Percentiles rank a stretch among this genome's conserved stretches.
These are phyloP conservation scores for Echria macrotheca DNA, from an alignment of 495 filamentous ascomycete genomes.

Conservation along the genomic window DNA sequence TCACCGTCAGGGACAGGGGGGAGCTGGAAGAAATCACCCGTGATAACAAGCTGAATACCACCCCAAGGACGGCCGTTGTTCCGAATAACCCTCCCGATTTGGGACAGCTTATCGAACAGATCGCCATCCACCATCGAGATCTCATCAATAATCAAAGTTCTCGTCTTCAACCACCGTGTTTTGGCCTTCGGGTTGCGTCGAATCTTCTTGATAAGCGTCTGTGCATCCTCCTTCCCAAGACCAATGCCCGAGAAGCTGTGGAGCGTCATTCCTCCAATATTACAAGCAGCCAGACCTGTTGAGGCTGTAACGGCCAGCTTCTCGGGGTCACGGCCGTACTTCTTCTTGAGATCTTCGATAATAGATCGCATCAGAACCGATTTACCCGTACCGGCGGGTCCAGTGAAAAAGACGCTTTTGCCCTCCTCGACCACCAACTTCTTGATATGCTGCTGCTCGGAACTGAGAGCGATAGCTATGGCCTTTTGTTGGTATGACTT, in stretches of 20 bases:
- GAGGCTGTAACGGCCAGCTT: slow-evolving; percentile 89
- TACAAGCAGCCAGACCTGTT: slow-evolving; percentile 92
- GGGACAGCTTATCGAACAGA: slow-evolving; percentile 91
- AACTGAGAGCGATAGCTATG: slow-evolving; percentile 66
- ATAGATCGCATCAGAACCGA: slow-evolving; percentile 91
- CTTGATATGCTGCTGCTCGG: slow-evolving; percentile 80
- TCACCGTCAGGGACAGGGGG: slow-evolving; percentile 76
- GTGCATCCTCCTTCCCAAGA: slow-evolving; percentile 80
- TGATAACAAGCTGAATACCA: slow-evolving; percentile 92
- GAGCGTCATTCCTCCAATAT: slow-evolving; percentile 90
- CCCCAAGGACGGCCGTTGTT: slow-evolving; percentile 92
- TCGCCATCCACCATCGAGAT: slow-evolving; percentile 98
- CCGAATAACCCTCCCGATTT: slow-evolving; percentile 70
- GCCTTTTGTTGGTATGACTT: slow-evolving; percentile 30
- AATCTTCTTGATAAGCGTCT: slow-evolving; percentile 85
- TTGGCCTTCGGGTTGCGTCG: slow-evolving; percentile 82
- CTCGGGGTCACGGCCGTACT: slow-evolving; percentile 68
- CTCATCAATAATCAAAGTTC: slow-evolving; percentile 85
- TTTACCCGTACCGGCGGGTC: slow-evolving; percentile 95
- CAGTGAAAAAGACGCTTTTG: slow-evolving; percentile 96
- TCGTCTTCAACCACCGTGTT: slow-evolving; percentile 81
- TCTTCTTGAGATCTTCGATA: slow-evolving; percentile 71
- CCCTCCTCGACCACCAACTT: slow-evolving; percentile 66
- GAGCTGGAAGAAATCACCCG: slow-evolving; percentile 95
- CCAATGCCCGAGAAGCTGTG: slow-evolving; percentile 97